Evolutionary conservation across 306 rosid species (phyloP).

Genomic region (Crotalaria pallida): DNA sequence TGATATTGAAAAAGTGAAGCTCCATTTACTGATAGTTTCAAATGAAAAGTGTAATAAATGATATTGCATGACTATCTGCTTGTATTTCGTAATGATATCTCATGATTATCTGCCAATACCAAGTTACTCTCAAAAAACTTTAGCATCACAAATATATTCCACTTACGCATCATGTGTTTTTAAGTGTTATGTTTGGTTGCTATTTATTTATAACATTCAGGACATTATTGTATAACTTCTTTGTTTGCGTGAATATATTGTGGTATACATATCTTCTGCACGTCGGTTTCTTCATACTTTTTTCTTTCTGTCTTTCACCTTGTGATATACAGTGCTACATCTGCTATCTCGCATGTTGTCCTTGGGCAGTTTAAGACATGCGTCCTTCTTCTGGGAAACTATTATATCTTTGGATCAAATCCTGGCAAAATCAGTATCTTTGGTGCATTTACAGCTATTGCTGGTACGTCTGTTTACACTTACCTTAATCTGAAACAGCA

Average conservation of each 20-base stretch:
- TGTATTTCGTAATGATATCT: background rate
- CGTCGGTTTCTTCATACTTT: constrained; percentile 5
- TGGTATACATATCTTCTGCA: background rate
- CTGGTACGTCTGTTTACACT: constrained; percentile 81
- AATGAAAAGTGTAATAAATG: background rate
- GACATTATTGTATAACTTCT: background rate
- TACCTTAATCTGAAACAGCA: constrained; percentile 68
- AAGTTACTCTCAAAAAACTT: background rate
- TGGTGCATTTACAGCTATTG: constrained; percentile 89
- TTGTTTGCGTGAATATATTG: background rate
- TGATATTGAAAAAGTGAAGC: background rate
- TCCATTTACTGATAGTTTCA: background rate
- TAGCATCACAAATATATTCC: background rate
- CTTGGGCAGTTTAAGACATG: constrained; percentile 97
- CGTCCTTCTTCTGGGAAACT: constrained; percentile 84
- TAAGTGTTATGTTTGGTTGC: background rate
- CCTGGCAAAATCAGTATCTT: constrained; percentile 74
- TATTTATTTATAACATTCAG: background rate
- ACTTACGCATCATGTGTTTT: background rate
- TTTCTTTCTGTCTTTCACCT: background rate
- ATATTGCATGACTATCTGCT: background rate
- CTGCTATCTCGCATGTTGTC: constrained; percentile 87
- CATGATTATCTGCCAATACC: background rate
- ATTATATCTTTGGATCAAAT: constrained; percentile 70
- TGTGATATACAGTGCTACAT: constrained; percentile 69